phyloP scores from a whole-genome alignment of 495 filamentous ascomycete genomes.

The Penicillium ucsense region DNA sequence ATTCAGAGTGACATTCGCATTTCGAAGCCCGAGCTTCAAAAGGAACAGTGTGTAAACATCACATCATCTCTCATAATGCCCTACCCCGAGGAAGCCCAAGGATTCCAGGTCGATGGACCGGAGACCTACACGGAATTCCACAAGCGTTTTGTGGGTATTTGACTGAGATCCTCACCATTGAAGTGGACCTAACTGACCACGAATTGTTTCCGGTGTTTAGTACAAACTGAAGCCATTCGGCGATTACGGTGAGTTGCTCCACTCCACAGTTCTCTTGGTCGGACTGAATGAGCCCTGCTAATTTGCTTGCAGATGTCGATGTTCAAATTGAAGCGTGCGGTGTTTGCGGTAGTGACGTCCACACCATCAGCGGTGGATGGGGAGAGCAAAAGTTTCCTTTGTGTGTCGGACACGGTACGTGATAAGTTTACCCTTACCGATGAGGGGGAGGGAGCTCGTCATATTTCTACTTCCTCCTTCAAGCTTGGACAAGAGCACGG shows the following conservation, averaged over 20 bases:
- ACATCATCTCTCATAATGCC: conserved; percentile 43
- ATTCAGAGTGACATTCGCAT: too few species aligned
- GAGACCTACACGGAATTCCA: conserved; percentile 53
- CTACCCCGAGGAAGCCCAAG: conserved; percentile 69
- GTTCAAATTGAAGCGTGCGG: conserved; percentile 66
- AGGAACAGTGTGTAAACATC: neutral
- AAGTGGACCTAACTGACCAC: neutral
- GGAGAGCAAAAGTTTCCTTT: conserved; percentile 57
- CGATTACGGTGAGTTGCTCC: conserved; percentile 36
- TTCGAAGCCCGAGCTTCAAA: too few species aligned
- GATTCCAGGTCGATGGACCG: conserved; percentile 58
- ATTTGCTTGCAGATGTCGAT: conserved; percentile 48
- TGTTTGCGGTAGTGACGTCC: conserved; percentile 70
- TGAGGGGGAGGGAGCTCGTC: too few species aligned
- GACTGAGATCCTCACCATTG: too few species aligned
- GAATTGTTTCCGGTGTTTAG: conserved; percentile 22
- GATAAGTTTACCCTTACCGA: neutral
- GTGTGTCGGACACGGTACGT: conserved; percentile 56
- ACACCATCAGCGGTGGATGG: conserved; percentile 70
- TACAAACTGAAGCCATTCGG: conserved; percentile 73
- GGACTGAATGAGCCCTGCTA: neutral
- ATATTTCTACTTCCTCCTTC: too few species aligned
- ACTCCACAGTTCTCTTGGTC: neutral
- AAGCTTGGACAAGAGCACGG: too few species aligned
- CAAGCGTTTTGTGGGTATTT: conserved; percentile 48